Base-by-base conservation (phyloP, 2,329 filamentous ascomycete genomes). In the Trichoderma polysporum region DNA sequence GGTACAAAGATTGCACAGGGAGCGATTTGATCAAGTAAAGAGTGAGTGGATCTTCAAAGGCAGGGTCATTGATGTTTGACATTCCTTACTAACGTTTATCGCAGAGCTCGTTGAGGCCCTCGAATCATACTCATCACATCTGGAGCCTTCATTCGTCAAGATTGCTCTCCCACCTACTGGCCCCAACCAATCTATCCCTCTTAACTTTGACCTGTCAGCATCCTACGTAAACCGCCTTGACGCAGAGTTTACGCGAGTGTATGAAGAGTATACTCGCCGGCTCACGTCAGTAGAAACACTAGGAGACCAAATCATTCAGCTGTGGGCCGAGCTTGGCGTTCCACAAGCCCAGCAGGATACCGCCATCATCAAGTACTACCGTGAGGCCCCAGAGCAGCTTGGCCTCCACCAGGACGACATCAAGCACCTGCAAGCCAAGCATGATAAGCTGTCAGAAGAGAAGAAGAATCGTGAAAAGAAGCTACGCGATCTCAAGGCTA, bases 291-390 rank as follows among this genome's bases (percentile, higher is more conserved):
- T 98, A 15, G 88, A 92, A 77, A 80, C 88, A 22, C 79, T 92
- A 3, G 89, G 88, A 47, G 91, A 97, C 73, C 89, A 95, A 69
- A 94, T 97, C 68, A 95, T 99, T 73, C 91, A 93, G 72, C 85
- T 99, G 0, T 99, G 95, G 94, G 94, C 92, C 0, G 95, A 99
- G 78, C 87, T 99, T 10, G 95, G 95, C 50, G 97, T 92, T 1
- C 94, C 95, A 0, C 94, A 97, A 76, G 92, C 91, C 31, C 94
- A 98, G 77, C 96, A 94, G 17, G 95, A 99, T 75, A 86, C 85
- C 66, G 84, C 87, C 22, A 96, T 99, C 69, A 90, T 99, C 68
- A 91, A 97, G 77, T 89, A 91, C 78, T 94, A 97, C 76, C 90
- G 92, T 68, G 92, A 97, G 68, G 86, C 93, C 4, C 95, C 95